A percentile compares a stretch with the other conserved stretches of the same genome.
phyloP scores from a whole-genome alignment of 495 filamentous ascomycete genomes.

The Cudoniella acicularis region DNA sequence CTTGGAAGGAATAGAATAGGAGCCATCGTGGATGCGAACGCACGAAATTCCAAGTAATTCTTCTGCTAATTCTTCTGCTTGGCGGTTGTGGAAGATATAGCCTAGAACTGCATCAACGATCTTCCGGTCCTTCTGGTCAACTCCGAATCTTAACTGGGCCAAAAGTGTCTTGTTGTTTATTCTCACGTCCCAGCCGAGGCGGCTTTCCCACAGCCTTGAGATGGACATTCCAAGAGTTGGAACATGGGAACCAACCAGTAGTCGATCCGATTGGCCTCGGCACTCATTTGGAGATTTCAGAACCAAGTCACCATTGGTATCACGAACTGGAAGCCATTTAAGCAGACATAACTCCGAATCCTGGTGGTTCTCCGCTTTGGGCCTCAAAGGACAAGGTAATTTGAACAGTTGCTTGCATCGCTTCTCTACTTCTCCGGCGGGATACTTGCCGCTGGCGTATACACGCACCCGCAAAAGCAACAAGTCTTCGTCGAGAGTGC shows the following conservation, averaged over 20 bases:
- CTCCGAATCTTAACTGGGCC: slow-evolving; percentile 23
- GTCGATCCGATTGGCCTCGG: slow-evolving; percentile 18
- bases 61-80: slow-evolving; percentile 7
- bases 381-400: slow-evolving; percentile 9
- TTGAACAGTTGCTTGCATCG: slow-evolving; percentile 21
- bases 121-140: slow-evolving; percentile 15
- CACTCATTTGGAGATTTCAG: slow-evolving; percentile 24
- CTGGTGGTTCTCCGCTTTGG: not conserved
- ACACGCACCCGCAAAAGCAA: slow-evolving; percentile 9
- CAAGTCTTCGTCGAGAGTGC: slow-evolving; percentile 20
- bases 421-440: slow-evolving; percentile 1
- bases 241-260: slow-evolving; percentile 26
- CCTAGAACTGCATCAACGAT: slow-evolving; percentile 24
- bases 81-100: slow-evolving; percentile 17
- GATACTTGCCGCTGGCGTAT: slow-evolving; percentile 8
- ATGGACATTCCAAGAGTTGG: slow-evolving; percentile 21
- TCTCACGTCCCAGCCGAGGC: slow-evolving; percentile 28
- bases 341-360: slow-evolving; percentile 5
- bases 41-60: slow-evolving; percentile 19
- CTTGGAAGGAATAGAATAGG: slow-evolving; percentile 11
- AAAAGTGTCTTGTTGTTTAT: slow-evolving; percentile 23
- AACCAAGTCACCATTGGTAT: slow-evolving; percentile 1
- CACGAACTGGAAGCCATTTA: slow-evolving; percentile 31
- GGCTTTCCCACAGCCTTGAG: slow-evolving; percentile 23
- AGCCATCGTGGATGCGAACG: slow-evolving; percentile 16